Conservation (phyloP, 2,329 filamentous ascomycete genomes). For the Trichoderma endophyticum region DNA sequence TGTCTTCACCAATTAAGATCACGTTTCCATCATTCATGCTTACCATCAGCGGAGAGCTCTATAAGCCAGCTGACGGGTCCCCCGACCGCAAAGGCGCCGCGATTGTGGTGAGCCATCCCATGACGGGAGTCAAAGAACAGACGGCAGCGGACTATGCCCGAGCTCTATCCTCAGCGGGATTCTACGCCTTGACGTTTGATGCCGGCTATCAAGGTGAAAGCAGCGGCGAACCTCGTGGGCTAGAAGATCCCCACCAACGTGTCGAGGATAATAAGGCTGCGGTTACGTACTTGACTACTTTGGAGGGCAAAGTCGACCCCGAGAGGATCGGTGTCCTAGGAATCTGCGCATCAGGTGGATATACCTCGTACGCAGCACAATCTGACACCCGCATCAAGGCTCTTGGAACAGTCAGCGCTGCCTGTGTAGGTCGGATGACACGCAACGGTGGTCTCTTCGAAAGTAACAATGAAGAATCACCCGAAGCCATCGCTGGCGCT, state of each 20-base stretch:
- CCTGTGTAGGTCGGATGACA: slow-evolving; percentile 31
- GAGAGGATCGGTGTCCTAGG: slow-evolving; percentile 37
- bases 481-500: background rate
- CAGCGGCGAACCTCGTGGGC: slow-evolving; percentile 33
- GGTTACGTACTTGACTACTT: slow-evolving; percentile 33
- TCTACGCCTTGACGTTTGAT: slow-evolving; percentile 36
- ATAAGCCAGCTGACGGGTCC: background rate
- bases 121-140: slow-evolving; percentile 38
- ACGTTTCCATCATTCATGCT: background rate
- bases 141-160: slow-evolving; percentile 33
- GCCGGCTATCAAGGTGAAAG: slow-evolving; percentile 38
- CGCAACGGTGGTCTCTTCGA: slow-evolving; percentile 20
- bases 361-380: slow-evolving; percentile 33
- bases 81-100: background rate
- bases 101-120: slow-evolving; percentile 33
- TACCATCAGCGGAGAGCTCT: background rate
- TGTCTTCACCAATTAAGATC: background rate
- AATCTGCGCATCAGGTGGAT: slow-evolving; percentile 39
- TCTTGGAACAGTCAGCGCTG: slow-evolving; percentile 32
- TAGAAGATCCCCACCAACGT: slow-evolving; percentile 38
- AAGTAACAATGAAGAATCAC: background rate
- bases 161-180: slow-evolving; percentile 31
- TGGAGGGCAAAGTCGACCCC: slow-evolving; percentile 28
- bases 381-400: slow-evolving; percentile 38
- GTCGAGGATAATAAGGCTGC: slow-evolving; percentile 36